phyloP scores from a whole-genome alignment of 495 filamentous ascomycete species.

The Staphylotrichum tortipilum region DNA sequence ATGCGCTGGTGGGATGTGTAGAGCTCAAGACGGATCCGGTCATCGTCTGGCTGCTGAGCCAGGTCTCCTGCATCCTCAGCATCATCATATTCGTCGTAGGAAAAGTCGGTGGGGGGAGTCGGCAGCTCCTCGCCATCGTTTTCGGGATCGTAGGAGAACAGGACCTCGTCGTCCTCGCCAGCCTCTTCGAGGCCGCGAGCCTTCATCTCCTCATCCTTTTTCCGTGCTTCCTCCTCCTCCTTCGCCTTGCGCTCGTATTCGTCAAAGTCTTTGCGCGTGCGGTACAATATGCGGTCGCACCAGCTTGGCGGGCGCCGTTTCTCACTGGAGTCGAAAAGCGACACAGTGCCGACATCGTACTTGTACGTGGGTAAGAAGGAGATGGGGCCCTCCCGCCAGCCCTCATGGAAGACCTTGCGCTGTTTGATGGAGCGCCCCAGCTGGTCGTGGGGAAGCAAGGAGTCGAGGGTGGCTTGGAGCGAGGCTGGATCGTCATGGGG shows the following conservation, averaged over 20 bases:
- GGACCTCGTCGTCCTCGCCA: slow-evolving; percentile 67
- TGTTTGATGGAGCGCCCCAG: slow-evolving; percentile 63
- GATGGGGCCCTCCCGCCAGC: slow-evolving; percentile 85
- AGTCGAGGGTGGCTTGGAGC: slow-evolving; percentile 76
- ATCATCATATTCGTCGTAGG: slow-evolving; percentile 56
- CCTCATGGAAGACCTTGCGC: slow-evolving; percentile 75
- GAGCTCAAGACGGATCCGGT: slow-evolving; percentile 55
- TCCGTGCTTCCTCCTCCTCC: slow-evolving; percentile 57
- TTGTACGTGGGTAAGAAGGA: slow-evolving; percentile 89
- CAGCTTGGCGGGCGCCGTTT: slow-evolving; percentile 89
- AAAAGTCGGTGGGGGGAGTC: slow-evolving; percentile 33
- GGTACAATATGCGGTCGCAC: slow-evolving; percentile 94
- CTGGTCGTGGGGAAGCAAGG: slow-evolving; percentile 85
- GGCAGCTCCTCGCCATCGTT: slow-evolving; percentile 47
- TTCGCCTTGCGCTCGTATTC: slow-evolving; percentile 58
- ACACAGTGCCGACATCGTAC: slow-evolving; percentile 92
- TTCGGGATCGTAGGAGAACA: slow-evolving; percentile 87
- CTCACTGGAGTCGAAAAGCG: slow-evolving; percentile 87
- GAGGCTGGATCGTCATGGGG: slow-evolving; percentile 46
- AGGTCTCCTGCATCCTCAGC: slow-evolving; percentile 34
- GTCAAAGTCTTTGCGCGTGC: slow-evolving; percentile 61
- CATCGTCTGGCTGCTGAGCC: slow-evolving; percentile 50
- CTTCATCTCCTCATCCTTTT: slow-evolving; percentile 78
- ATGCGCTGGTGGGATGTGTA: slow-evolving; percentile 87
- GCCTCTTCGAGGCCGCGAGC: slow-evolving; percentile 65